Percentiles rank a stretch among this genome's conserved stretches.
Conservation (phyloP, 2,329 filamentous ascomycete species). For the Phoma sp. region DNA sequence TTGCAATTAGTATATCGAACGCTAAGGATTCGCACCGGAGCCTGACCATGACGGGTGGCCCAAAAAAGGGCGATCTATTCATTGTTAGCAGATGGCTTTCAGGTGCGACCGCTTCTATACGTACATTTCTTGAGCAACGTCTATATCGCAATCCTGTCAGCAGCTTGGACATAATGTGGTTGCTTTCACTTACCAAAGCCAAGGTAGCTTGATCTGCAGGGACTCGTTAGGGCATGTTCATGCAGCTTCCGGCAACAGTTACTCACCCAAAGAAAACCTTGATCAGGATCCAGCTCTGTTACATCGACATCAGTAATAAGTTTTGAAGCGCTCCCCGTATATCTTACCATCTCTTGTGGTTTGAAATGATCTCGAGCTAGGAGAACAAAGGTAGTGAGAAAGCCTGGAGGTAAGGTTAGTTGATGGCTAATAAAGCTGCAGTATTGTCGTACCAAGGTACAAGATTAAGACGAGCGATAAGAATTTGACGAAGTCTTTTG, state of each 20-base stretch:
- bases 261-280: slow-evolving; percentile 78
- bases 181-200: slow-evolving; percentile 67
- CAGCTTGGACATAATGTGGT: background rate
- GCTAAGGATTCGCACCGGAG: slow-evolving; percentile 11
- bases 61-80: slow-evolving; percentile 58
- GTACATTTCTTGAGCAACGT: slow-evolving; percentile 57
- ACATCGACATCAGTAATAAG: slow-evolving; percentile 17
- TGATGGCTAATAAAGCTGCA: background rate
- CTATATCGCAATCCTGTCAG: slow-evolving; percentile 41
- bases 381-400: slow-evolving; percentile 84
- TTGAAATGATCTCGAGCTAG: slow-evolving; percentile 75
- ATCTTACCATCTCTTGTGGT: slow-evolving; percentile 65
- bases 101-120: background rate
- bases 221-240: background rate
- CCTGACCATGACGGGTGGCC: slow-evolving; percentile 60
- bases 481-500: slow-evolving; percentile 89
- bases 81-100: slow-evolving; percentile 19
- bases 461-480: slow-evolving; percentile 78
- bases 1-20: slow-evolving; percentile 35
- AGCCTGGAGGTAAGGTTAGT: slow-evolving; percentile 60
- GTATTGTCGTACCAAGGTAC: slow-evolving; percentile 67
- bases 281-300: slow-evolving; percentile 72
- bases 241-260: slow-evolving; percentile 1
- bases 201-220: slow-evolving; percentile 66
- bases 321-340: background rate